Conservation (phyloP, 306 rosid genomes). For the Delonix regia region DNA sequence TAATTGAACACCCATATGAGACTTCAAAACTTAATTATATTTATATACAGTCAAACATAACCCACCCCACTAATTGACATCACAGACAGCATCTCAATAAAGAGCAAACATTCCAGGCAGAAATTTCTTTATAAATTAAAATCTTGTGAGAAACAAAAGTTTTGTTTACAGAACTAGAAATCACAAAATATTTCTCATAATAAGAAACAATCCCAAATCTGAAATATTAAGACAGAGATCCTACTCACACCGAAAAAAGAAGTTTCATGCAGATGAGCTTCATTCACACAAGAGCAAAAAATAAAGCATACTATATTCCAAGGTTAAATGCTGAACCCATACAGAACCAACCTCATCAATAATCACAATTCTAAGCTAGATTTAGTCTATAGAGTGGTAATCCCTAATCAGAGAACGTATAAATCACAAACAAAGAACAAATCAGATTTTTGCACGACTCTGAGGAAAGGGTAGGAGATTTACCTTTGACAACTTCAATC, state of each 20-base stretch:
- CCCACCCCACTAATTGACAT: neutral
- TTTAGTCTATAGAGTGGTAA: neutral
- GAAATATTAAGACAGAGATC: neutral
- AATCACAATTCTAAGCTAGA: neutral
- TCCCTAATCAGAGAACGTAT: neutral
- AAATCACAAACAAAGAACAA: neutral
- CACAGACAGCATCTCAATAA: neutral
- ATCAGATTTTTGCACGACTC: neutral
- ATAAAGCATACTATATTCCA: neutral
- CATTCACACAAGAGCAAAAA: neutral
- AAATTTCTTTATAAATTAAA: neutral
- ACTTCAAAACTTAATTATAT: slow-evolving; percentile 3
- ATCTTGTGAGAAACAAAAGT: neutral
- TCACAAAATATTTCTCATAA: slow-evolving; percentile 5
- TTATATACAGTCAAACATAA: neutral
- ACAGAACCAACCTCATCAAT: neutral
- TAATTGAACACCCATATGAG: neutral
- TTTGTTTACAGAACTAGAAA: neutral
- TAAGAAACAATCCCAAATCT: neutral
- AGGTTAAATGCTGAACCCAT: neutral
- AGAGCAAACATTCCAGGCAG: neutral
- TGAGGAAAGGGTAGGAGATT: neutral
- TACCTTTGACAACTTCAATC: slow-evolving; percentile 10
- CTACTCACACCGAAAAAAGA: neutral
- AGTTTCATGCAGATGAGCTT: neutral